phyloP scores from a whole-genome alignment of 495 filamentous ascomycete species.

The Aspergillus coremiiformis region DNA sequence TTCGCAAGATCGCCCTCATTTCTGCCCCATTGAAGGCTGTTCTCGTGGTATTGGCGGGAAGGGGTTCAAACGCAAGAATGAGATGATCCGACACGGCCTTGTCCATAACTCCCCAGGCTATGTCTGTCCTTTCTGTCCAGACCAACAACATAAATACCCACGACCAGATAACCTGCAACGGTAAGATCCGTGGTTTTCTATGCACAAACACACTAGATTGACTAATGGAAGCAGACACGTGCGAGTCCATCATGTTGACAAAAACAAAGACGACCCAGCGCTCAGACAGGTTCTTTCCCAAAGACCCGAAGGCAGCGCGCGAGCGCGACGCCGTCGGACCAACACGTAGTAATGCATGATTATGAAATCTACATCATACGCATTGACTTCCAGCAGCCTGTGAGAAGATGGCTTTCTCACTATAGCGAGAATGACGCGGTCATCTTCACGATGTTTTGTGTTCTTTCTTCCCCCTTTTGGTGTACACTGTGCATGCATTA shows the following conservation, averaged over 20 bases:
- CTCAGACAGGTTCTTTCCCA: slow-evolving; percentile 77
- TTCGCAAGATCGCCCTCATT: slow-evolving; percentile 82
- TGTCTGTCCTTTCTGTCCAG: slow-evolving; percentile 93
- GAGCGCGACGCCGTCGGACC: slow-evolving; percentile 68
- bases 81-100: slow-evolving; percentile 96
- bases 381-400: not conserved
- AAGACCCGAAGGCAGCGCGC: slow-evolving; percentile 73
- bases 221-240: slow-evolving; percentile 58
- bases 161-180: slow-evolving; percentile 96
- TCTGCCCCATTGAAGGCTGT: slow-evolving; percentile 77
- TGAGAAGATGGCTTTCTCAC: slow-evolving; percentile 5
- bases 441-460: slow-evolving; percentile 13
- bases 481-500: slow-evolving; percentile 21
- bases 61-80: slow-evolving; percentile 98
- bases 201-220: not conserved
- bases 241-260: slow-evolving; percentile 79
- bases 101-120: slow-evolving; percentile 96
- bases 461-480: slow-evolving; percentile 2
- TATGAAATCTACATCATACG: not conserved
- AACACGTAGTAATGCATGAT: slow-evolving; percentile 20
- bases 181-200: slow-evolving; percentile 38
- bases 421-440: slow-evolving; percentile 7
- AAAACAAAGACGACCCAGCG: slow-evolving; percentile 72
- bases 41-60: slow-evolving; percentile 74
- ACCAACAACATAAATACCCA: slow-evolving; percentile 93